Evolutionary conservation across 2,329 filamentous ascomycete species (phyloP).

Genomic region (Penicillium hesseltinei): DNA sequence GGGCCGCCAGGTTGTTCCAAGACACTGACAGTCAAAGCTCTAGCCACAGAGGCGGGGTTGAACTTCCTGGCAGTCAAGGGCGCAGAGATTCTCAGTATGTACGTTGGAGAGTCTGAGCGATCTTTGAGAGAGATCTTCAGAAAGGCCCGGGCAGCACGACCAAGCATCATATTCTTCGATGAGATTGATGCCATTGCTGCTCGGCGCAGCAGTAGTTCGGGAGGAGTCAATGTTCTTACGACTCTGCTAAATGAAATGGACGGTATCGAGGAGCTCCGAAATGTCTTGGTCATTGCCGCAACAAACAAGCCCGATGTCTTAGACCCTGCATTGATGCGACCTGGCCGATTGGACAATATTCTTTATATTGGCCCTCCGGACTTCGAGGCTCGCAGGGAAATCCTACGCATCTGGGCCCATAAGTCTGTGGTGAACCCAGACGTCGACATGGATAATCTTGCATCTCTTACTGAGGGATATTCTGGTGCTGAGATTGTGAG

Average conservation of each 20-base stretch:
- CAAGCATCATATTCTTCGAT: constrained; percentile 95
- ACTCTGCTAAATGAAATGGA: constrained; percentile 95
- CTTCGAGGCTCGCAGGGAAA: constrained; percentile 68
- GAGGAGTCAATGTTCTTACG: constrained; percentile 75
- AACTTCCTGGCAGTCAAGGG: constrained; percentile 96
- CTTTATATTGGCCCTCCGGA: constrained; percentile 85
- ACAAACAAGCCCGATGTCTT: constrained; percentile 87
- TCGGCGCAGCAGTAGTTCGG: constrained; percentile 52
- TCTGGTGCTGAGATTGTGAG: constrained; percentile 80
- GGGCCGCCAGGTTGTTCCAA: constrained; percentile 94
- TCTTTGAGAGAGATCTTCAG: constrained; percentile 81
- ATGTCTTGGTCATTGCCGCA: constrained; percentile 83
- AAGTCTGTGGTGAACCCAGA: constrained; percentile 61
- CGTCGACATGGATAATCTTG: constrained; percentile 65
- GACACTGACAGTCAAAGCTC: constrained; percentile 84
- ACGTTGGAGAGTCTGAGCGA: constrained; percentile 90
- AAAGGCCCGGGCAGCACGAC: constrained; percentile 78
- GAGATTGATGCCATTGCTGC: constrained; percentile 85
- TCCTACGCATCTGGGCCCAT: constrained; percentile 66
- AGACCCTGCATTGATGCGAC: constrained; percentile 80
- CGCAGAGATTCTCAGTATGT: constrained; percentile 92
- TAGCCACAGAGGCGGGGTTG: constrained; percentile 84
- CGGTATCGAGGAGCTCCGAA: constrained; percentile 79
- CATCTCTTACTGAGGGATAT: constrained; percentile 67
- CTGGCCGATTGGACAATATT: constrained; percentile 79